phyloP scores from a whole-genome alignment of 345 rosid genomes.

The Melastoma malabathricum region DNA sequence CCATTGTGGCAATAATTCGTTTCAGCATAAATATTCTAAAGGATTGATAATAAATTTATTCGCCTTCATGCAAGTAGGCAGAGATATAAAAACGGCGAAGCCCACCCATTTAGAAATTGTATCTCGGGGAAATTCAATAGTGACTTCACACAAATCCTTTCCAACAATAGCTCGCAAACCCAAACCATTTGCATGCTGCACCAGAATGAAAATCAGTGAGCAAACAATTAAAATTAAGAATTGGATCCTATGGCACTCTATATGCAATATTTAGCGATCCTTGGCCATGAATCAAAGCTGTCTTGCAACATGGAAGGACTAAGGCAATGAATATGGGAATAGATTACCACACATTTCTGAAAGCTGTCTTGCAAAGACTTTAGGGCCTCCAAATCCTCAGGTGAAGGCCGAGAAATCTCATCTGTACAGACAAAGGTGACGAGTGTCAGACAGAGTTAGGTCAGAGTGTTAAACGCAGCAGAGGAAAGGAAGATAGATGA shows the following conservation, averaged over 20 bases:
- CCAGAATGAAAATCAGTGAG: not conserved
- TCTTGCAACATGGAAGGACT: not conserved
- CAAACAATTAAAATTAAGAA: too few relatives aligned
- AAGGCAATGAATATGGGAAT: not conserved
- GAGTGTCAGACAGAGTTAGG: constrained; percentile 1
- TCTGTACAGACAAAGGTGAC: constrained; percentile 22
- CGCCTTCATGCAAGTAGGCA: not conserved
- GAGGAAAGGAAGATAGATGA: not conserved
- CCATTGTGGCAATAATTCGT: not conserved
- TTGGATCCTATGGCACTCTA: too few relatives aligned
- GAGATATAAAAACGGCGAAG: not conserved
- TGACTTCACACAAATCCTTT: constrained; percentile 50
- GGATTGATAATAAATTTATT: not conserved
- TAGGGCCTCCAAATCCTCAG: constrained; percentile 61
- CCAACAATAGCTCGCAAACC: constrained; percentile 59
- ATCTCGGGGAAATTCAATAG: constrained; percentile 50
- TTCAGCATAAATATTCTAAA: too few relatives aligned
- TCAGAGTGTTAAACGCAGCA: not conserved
- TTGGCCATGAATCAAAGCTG: not conserved
- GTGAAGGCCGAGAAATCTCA: constrained; percentile 30
- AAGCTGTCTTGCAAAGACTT: constrained; percentile 49
- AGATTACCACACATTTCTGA: constrained; percentile 72
- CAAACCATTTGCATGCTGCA: constrained; percentile 80
- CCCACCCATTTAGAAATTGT: constrained; percentile 89
- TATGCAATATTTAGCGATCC: too few relatives aligned